Conservation (phyloP, 2,329 filamentous ascomycete species). For the Neocatenulostroma microsporum region DNA sequence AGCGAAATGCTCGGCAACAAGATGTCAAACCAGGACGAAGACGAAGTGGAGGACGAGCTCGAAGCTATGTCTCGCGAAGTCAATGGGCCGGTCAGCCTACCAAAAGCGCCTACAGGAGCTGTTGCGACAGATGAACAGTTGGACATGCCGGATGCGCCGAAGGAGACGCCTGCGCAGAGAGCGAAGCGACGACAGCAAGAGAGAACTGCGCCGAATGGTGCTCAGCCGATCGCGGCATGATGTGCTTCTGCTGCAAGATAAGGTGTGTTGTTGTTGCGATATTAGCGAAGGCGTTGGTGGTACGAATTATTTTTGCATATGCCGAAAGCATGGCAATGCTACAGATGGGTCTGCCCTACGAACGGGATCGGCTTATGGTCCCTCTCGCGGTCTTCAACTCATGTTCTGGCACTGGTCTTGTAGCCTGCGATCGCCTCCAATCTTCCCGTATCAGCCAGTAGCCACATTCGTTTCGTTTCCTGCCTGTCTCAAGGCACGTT, state of each 20-base stretch:
- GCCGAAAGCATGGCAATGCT: too few species aligned
- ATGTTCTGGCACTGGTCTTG: too few species aligned
- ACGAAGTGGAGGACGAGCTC: slow-evolving; percentile 94
- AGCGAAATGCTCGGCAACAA: slow-evolving; percentile 81
- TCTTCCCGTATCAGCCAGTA: too few species aligned
- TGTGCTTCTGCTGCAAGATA: background rate
- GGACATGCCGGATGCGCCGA: slow-evolving; percentile 27
- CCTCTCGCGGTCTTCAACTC: too few species aligned
- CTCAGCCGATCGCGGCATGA: slow-evolving; percentile 23
- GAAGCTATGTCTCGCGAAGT: slow-evolving; percentile 67
- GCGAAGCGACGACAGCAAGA: slow-evolving; percentile 22
- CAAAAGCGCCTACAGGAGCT: slow-evolving; percentile 31
- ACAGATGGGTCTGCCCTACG: too few species aligned
- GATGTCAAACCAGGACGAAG: slow-evolving; percentile 91
- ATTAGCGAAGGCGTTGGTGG: slow-evolving; percentile 13
- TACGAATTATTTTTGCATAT: too few species aligned
- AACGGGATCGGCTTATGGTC: too few species aligned
- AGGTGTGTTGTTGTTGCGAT: slow-evolving; percentile 2
- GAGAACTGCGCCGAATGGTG: slow-evolving; percentile 15
- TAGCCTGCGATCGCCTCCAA: too few species aligned
- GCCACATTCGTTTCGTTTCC: too few species aligned
- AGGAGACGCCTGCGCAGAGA: slow-evolving; percentile 21
- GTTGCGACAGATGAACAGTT: slow-evolving; percentile 9
- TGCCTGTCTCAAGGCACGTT: too few species aligned
- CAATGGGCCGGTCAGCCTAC: slow-evolving; percentile 31